phyloP scores from a whole-genome alignment of 768 basidiomycete species.

The Pisolithus tinctorius region DNA sequence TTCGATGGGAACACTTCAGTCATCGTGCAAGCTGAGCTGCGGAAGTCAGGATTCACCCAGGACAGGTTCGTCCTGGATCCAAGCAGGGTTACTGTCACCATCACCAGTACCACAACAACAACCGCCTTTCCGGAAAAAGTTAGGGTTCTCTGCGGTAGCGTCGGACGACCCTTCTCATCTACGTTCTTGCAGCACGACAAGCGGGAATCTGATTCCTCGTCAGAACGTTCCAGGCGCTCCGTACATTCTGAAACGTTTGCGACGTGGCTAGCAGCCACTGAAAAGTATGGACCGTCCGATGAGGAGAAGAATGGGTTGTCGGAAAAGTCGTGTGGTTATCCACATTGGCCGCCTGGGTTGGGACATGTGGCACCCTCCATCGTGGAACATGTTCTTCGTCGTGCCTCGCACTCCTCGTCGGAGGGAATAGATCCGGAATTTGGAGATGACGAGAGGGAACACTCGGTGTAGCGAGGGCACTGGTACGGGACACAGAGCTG shows the following conservation, averaged over 20 bases:
- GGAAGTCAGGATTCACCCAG: slow-evolving; percentile 11
- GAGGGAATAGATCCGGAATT: neutral
- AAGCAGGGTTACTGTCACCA: neutral
- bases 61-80: slow-evolving; percentile 9
- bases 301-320: neutral
- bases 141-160: neutral
- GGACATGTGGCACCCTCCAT: neutral
- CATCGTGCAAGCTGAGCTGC: slow-evolving; percentile 11
- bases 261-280: slow-evolving; percentile 2
- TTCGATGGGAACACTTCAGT: slow-evolving; percentile 1
- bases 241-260: neutral
- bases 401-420: neutral
- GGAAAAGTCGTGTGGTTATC: neutral
- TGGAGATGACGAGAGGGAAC: neutral
- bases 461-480: neutral
- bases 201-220: no score
- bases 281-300: neutral
- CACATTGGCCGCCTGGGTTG: neutral
- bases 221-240: neutral
- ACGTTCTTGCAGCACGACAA: neutral
- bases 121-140: neutral
- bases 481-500: neutral
- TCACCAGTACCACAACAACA: neutral
- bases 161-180: neutral
- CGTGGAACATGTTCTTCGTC: neutral